Conservation (phyloP, 2,329 filamentous ascomycete species). For the Aureobasidium sp. region DNA sequence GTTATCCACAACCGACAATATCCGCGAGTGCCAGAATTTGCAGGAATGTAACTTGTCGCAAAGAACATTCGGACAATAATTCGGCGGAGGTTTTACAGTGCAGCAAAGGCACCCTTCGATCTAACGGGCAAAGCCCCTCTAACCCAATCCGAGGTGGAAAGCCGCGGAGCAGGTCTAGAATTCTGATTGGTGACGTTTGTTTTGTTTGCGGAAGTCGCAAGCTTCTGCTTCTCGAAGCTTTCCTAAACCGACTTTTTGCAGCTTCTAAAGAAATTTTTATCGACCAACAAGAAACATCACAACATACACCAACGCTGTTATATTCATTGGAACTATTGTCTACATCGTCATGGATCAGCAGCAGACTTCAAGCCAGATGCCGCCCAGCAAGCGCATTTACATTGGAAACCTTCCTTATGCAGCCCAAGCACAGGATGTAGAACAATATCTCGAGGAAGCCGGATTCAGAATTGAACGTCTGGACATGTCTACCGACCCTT, state of each 20-base stretch:
- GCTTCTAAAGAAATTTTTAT: slow-evolving; percentile 1
- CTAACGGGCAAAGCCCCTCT: slow-evolving; percentile 5
- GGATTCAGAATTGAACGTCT: slow-evolving; percentile 44
- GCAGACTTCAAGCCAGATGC: background rate
- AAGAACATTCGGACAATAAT: no score
- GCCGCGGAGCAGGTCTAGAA: background rate
- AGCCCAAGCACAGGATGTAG: slow-evolving; percentile 46
- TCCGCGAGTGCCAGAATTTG: no score
- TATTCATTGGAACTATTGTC: background rate
- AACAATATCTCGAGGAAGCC: slow-evolving; percentile 40
- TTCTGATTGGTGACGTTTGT: background rate
- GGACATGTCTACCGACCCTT: slow-evolving; percentile 62
- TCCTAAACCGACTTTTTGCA: slow-evolving; percentile 6
- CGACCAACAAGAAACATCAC: background rate
- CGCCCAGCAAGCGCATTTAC: slow-evolving; percentile 33
- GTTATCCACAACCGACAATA: no score
- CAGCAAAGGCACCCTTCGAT: no score
- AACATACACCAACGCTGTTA: background rate
- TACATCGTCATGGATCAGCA: slow-evolving; percentile 4
- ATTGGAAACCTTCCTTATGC: slow-evolving; percentile 51
- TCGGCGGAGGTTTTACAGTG: no score
- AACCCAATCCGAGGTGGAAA: background rate
- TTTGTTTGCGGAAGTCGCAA: slow-evolving; percentile 11
- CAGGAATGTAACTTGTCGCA: background rate
- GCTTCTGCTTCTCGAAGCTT: slow-evolving; percentile 14